Evolutionary conservation across 768 basidiomycete genomes (phyloP), one percentile per base, ranked within the genome.

Genomic region (Suillus subluteus): DNA sequence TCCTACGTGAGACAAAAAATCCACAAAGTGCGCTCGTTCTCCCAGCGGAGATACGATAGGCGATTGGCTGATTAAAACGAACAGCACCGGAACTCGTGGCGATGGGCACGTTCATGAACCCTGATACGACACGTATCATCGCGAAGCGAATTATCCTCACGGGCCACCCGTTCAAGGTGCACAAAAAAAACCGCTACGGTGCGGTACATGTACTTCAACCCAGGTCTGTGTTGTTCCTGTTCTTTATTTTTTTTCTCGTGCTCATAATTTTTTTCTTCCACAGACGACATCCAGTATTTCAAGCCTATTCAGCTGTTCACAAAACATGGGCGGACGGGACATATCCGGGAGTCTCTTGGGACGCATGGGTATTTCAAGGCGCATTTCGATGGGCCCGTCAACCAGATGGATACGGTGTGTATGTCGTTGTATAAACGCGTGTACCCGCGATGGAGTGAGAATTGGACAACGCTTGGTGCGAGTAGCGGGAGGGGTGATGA

Each of bases 341-440:
- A 55, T 32, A 55, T 55, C 54, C 30, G 54, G 54, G 96, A 96
- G 79, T 91, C 95, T 11, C 88, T 99, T 21, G 97, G 97, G 58
- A 99, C 96, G 38, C 97, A 99, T 74, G 98, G 97, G 38, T 95
- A 98, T 79, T 95, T 96, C 86, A 99, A 99, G 82, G 96, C 95
- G 15, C 87, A 94, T 76, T 96, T 96, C 79, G 96, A 98, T 74
- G 95, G 94, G 16, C 94, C 92, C 30, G 89, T 98, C 71, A 91
- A 86, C 73, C 95, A 96, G 82, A 97, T 98, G 96, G 98, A 99
- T 71, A 98, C 96, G 18, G 87, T 98, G 65, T 98, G 96, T 77
- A 91, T 99, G 91, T 89, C 91, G 58, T 75, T 99, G 65, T 98
- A 99, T 81, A 99, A 99, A 80, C 85, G 98, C 30, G 54, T 55